Conservation (phyloP, 805 yeast genomes). For the Metschnikowia lochheadii region DNA sequence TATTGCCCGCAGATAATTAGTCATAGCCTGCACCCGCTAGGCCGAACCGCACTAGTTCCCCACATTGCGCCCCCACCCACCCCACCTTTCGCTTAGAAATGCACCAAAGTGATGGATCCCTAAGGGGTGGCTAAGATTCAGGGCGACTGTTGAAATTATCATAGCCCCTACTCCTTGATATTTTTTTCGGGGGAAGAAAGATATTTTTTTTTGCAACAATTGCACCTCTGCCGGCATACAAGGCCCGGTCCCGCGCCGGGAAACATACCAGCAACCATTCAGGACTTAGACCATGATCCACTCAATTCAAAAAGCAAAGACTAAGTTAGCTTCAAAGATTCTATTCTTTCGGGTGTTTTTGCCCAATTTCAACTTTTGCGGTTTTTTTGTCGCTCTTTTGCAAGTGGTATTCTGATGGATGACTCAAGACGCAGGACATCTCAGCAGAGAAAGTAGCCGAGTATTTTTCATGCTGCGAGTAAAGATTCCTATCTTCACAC, state of each 20-base stretch:
- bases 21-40: background rate
- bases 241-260: background rate
- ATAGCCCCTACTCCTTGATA: background rate
- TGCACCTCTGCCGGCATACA: background rate
- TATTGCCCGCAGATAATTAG: background rate
- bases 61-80: conserved; percentile 3
- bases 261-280: background rate
- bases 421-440: background rate
- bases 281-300: background rate
- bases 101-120: background rate
- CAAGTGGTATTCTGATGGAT: background rate
- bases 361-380: too few relatives aligned
- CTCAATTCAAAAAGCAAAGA: background rate
- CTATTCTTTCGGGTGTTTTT: too few relatives aligned
- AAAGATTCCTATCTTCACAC: background rate
- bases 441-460: background rate
- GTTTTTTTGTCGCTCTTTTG: background rate
- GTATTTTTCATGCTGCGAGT: conserved; percentile 1
- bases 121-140: too few relatives aligned
- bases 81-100: background rate
- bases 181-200: background rate
- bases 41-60: background rate
- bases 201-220: background rate
- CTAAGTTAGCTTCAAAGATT: too few relatives aligned
- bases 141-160: too few relatives aligned